Conservation (phyloP, 345 rosid species). For the Corymbia maculata region DNA sequence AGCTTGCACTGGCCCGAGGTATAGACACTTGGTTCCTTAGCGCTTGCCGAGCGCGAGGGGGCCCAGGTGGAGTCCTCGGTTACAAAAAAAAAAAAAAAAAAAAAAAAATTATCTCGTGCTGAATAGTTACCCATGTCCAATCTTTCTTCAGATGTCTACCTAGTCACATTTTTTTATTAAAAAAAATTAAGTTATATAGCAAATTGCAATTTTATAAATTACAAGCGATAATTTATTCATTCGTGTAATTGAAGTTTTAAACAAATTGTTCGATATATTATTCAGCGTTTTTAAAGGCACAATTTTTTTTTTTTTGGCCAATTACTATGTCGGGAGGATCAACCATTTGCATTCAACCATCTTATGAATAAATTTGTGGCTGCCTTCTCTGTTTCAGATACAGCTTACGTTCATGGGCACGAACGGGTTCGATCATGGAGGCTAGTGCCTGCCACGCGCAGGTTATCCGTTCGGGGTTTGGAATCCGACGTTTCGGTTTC, state of each 20-base stretch:
- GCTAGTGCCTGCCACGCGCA: constrained; percentile 48
- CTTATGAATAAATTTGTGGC: neutral
- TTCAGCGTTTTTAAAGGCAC: neutral
- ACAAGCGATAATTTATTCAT: neutral
- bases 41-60: too few relatives aligned
- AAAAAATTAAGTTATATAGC: neutral
- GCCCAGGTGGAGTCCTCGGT: too few relatives aligned
- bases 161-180: neutral
- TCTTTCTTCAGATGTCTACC: neutral
- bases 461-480: constrained; percentile 22
- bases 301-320: neutral
- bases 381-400: neutral
- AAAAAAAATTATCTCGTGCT: neutral
- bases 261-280: neutral
- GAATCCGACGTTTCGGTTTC: constrained; percentile 26
- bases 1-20: too few relatives aligned
- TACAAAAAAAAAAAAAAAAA: too few relatives aligned
- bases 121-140: neutral
- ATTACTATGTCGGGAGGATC: neutral
- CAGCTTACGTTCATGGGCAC: constrained; percentile 35
- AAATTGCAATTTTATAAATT: neutral
- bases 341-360: neutral
- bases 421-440: constrained; percentile 11
- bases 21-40: too few relatives aligned
- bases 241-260: neutral